Evolutionary conservation across 768 basidiomycete species (phyloP).

Genomic region (Phaeotremella fagi): DNA sequence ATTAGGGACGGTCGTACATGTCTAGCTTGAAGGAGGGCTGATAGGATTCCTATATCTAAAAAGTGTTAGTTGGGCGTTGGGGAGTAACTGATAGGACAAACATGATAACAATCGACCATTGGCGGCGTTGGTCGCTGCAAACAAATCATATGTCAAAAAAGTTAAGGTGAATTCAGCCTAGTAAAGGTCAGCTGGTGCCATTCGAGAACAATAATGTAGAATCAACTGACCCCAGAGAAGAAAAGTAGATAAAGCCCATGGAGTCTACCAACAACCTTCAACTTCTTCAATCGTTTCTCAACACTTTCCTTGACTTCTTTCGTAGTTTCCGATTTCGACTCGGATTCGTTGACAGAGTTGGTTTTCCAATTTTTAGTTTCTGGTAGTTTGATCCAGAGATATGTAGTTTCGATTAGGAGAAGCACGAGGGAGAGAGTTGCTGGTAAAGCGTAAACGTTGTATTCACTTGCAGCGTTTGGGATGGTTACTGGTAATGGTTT

Average conservation of each 20-base stretch:
- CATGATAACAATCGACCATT: conserved; percentile 47
- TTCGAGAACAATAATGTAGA: not conserved
- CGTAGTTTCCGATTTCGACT: conserved; percentile 7
- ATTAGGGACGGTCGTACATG: conserved; percentile 80
- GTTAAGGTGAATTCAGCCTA: conserved; percentile 95
- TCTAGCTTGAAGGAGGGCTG: conserved; percentile 84
- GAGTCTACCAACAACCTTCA: conserved; percentile 60
- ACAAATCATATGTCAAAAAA: conserved; percentile 62
- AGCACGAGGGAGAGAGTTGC: conserved; percentile 76
- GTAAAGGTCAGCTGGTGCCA: not conserved
- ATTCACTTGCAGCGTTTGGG: conserved; percentile 5
- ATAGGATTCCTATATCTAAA: conserved; percentile 76
- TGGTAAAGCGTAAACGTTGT: conserved; percentile 85
- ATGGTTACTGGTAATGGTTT: conserved; percentile 60
- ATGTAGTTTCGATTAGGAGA: conserved; percentile 71
- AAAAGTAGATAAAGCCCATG: conserved; percentile 83
- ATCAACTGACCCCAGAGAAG: conserved; percentile 62
- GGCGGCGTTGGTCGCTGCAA: conserved; percentile 42
- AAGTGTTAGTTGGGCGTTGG: not conserved
- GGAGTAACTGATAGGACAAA: conserved; percentile 12
- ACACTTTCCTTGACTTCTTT: conserved; percentile 5
- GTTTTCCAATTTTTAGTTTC: conserved; percentile 67
- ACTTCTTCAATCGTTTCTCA: conserved; percentile 53
- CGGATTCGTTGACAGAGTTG: conserved; percentile 26
- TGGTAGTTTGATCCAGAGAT: conserved; percentile 69